A percentile compares a stretch with the other conserved stretches of the same genome.
Conservation (phyloP, 2,329 filamentous ascomycete genomes). For the Neocucurbitaria cava region DNA sequence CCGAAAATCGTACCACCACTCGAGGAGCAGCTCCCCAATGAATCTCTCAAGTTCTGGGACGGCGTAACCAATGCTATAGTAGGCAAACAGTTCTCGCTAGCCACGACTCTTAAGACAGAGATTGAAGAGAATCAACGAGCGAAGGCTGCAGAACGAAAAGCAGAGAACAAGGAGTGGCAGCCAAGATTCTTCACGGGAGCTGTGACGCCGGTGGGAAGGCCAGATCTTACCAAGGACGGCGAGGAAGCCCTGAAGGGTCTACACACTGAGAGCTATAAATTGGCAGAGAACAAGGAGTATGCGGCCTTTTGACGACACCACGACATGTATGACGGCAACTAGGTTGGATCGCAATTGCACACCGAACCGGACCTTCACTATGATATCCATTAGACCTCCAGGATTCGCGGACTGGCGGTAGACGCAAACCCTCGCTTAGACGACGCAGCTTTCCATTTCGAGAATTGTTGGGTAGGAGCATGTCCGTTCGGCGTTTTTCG, state of each 20-base stretch:
- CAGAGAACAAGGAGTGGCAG: slow-evolving; percentile 72
- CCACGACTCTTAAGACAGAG: slow-evolving; percentile 86
- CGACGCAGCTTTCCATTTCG: not conserved
- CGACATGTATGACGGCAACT: not conserved
- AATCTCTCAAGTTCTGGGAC: slow-evolving; percentile 87
- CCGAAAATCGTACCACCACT: slow-evolving; percentile 80
- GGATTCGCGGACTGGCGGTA: not conserved
- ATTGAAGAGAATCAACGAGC: slow-evolving; percentile 89
- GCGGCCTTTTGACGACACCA: slow-evolving; percentile 40
- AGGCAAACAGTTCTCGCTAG: slow-evolving; percentile 80
- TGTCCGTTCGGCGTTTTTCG: not conserved
- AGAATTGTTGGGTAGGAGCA: not conserved
- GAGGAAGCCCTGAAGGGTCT: slow-evolving; percentile 63
- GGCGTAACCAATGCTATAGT: slow-evolving; percentile 86
- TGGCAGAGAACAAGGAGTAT: slow-evolving; percentile 55
- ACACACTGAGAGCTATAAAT: slow-evolving; percentile 58
- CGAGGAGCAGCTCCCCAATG: slow-evolving; percentile 83
- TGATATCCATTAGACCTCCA: slow-evolving; percentile 12
- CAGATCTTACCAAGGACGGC: slow-evolving; percentile 70
- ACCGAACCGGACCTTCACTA: slow-evolving; percentile 19
- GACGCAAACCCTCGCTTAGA: not conserved
- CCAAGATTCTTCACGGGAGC: slow-evolving; percentile 84
- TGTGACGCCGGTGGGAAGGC: slow-evolving; percentile 66
- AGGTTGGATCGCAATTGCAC: slow-evolving; percentile 1
- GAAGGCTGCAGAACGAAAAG: slow-evolving; percentile 81